A percentile compares a stretch with the other conserved stretches of the same genome.
These are phyloP conservation scores for Adansonia madagascariensis DNA, from an alignment of 441 rosid genomes.

Conservation along the genomic window DNA sequence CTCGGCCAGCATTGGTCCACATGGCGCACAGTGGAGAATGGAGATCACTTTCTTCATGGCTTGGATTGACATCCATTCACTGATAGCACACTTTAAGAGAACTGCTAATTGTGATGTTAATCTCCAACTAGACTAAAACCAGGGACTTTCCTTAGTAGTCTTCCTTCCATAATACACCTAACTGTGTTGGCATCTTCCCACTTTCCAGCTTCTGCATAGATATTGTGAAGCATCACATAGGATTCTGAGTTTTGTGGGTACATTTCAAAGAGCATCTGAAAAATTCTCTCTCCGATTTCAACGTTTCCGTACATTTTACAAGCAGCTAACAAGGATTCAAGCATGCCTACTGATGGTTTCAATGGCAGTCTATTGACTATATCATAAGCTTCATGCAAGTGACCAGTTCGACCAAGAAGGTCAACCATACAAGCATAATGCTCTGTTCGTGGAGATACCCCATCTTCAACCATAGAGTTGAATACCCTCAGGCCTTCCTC, in stretches of 20 bases:
- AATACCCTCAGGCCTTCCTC: conserved; percentile 34
- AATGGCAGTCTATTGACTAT: conserved; percentile 41
- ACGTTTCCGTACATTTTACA: conserved; percentile 39
- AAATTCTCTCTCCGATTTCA: conserved; percentile 33
- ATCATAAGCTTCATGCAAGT: conserved; percentile 44
- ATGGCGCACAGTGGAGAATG: background rate
- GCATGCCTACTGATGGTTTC: conserved; percentile 36
- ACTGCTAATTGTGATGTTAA: conserved; percentile 18
- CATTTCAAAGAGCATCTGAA: conserved; percentile 29
- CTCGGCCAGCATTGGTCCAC: background rate
- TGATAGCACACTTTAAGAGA: background rate
- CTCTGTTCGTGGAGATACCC: conserved; percentile 42
- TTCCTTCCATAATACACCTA: conserved; percentile 34
- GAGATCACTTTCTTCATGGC: background rate
- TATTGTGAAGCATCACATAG: conserved; percentile 35
- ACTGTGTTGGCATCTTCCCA: conserved; percentile 36
- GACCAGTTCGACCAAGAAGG: conserved; percentile 50
- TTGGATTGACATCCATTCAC: background rate
- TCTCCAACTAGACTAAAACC: conserved; percentile 40
- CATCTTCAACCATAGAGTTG: conserved; percentile 27
- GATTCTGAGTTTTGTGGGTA: conserved; percentile 37
- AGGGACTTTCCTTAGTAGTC: conserved; percentile 35
- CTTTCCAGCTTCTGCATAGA: conserved; percentile 38
- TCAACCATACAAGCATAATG: conserved; percentile 63
- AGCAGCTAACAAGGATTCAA: conserved; percentile 47